Evolutionary conservation across 177 flowering plant genomes (phyloP).

Genomic region (Vitis hybrid): DNA sequence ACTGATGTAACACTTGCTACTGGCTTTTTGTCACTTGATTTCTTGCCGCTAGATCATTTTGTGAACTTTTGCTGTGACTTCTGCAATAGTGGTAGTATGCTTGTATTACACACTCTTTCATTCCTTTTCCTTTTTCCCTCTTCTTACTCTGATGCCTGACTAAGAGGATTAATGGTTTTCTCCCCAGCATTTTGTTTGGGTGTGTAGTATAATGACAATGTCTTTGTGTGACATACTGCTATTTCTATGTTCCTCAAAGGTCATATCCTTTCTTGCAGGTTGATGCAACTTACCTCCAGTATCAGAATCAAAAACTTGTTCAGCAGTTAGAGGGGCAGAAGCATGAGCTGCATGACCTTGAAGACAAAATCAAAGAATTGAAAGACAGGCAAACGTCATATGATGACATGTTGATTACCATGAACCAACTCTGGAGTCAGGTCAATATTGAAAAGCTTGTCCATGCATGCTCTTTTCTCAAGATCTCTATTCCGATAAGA

Average conservation of each 20-base stretch:
- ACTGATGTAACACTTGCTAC: too few relatives aligned
- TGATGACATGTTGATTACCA: conserved; percentile 56
- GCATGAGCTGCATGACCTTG: conserved; percentile 69
- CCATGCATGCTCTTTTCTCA: not conserved
- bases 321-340: conserved; percentile 81
- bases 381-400: conserved; percentile 65
- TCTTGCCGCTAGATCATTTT: too few relatives aligned
- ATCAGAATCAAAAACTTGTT: conserved; percentile 84
- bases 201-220: too few relatives aligned
- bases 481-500: not conserved
- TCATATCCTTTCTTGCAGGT: conserved; percentile 46
- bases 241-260: not conserved
- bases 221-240: not conserved
- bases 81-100: too few relatives aligned
- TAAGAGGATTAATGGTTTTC: too few relatives aligned
- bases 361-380: conserved; percentile 54
- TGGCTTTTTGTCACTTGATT: too few relatives aligned
- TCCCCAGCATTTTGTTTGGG: too few relatives aligned
- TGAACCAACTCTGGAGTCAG: conserved; percentile 87
- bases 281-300: conserved; percentile 76
- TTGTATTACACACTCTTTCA: too few relatives aligned
- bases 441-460: conserved; percentile 29
- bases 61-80: too few relatives aligned
- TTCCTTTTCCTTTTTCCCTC: too few relatives aligned
- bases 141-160: too few relatives aligned